Evolutionary conservation across 139 green algal species (phyloP).

Genomic region (Haematococcus sp.): DNA sequence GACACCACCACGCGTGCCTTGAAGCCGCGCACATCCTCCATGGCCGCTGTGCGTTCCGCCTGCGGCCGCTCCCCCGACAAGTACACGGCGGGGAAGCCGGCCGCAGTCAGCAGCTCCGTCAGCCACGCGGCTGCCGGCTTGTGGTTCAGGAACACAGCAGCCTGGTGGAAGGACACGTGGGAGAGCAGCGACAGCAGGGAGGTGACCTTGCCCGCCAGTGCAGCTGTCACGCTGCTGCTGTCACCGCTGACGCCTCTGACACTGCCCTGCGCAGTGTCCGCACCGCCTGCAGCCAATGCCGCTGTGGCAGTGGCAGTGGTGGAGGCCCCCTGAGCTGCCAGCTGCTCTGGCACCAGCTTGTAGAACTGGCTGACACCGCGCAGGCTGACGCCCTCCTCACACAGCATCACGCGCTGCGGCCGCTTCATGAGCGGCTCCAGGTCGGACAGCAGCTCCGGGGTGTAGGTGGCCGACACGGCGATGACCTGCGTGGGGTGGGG

Average conservation of each 20-base stretch:
- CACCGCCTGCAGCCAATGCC: slow-evolving; percentile 1
- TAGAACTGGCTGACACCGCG: slow-evolving; percentile 68
- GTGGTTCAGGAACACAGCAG: slow-evolving; percentile 76
- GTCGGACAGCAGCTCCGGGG: slow-evolving; percentile 38
- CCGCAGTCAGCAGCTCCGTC: slow-evolving; percentile 37
- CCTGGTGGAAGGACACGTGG: slow-evolving; percentile 68
- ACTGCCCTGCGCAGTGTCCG: neutral
- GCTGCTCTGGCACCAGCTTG: slow-evolving; percentile 27
- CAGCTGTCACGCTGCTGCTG: slow-evolving; percentile 1
- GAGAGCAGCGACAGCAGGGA: slow-evolving; percentile 45
- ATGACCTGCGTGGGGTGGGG: slow-evolving; percentile 71
- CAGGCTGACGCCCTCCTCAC: slow-evolving; percentile 42
- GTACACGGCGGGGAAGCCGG: slow-evolving; percentile 61
- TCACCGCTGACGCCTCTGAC: neutral
- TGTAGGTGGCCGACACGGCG: slow-evolving; percentile 77
- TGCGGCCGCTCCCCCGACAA: slow-evolving; percentile 63
- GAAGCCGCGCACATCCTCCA: slow-evolving; percentile 64
- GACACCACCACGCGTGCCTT: slow-evolving; percentile 56
- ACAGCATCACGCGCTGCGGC: slow-evolving; percentile 66
- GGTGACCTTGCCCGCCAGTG: slow-evolving; percentile 42
- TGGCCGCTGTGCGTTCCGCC: slow-evolving; percentile 43
- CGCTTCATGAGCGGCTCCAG: slow-evolving; percentile 59
- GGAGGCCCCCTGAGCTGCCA: too few relatives aligned
- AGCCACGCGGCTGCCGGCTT: slow-evolving; percentile 55
- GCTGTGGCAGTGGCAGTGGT: neutral